These are phyloP conservation scores for Danielozyma ontarioensis DNA, from an alignment of 805 yeast species.

Conservation along the genomic window DNA sequence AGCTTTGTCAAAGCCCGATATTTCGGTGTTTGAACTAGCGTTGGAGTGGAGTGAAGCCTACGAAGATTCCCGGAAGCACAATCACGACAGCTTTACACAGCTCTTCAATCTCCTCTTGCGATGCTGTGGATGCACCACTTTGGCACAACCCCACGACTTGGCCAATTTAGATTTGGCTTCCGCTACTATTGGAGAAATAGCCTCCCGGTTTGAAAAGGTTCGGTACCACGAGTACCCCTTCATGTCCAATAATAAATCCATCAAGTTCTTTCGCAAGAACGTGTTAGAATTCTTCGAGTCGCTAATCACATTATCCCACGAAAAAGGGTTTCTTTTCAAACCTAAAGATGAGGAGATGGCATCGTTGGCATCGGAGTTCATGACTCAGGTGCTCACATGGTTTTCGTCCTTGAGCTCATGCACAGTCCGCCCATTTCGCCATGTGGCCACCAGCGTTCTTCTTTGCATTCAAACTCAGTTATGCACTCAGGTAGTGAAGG, in stretches of 20 bases:
- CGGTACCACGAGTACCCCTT: constrained; percentile 67
- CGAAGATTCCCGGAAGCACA: constrained; percentile 13
- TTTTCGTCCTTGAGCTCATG: constrained; percentile 66
- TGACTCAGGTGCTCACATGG: constrained; percentile 68
- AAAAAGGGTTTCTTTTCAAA: constrained; percentile 54
- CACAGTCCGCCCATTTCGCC: constrained; percentile 65
- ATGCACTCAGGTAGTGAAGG: constrained; percentile 42
- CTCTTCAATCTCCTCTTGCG: constrained; percentile 60
- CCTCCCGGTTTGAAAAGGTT: constrained; percentile 56
- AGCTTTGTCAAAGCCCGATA: constrained; percentile 27
- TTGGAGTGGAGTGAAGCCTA: constrained; percentile 34
- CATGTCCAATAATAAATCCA: constrained; percentile 41
- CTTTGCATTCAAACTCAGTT: constrained; percentile 57
- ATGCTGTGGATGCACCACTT: constrained; percentile 65
- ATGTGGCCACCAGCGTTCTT: constrained; percentile 55
- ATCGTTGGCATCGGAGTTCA: constrained; percentile 36
- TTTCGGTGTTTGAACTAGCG: constrained; percentile 28
- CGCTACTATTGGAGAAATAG: constrained; percentile 70
- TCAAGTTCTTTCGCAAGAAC: constrained; percentile 45
- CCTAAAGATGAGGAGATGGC: constrained; percentile 6
- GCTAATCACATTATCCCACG: constrained; percentile 50
- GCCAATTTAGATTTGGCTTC: constrained; percentile 62
- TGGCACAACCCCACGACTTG: constrained; percentile 72
- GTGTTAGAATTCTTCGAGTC: constrained; percentile 51
- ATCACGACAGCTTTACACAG: neutral